These are phyloP conservation scores for Physcomitrellopsis africana DNA, from an alignment of 225 moss, liverwort and hornwort genomes.

Conservation along the genomic window DNA sequence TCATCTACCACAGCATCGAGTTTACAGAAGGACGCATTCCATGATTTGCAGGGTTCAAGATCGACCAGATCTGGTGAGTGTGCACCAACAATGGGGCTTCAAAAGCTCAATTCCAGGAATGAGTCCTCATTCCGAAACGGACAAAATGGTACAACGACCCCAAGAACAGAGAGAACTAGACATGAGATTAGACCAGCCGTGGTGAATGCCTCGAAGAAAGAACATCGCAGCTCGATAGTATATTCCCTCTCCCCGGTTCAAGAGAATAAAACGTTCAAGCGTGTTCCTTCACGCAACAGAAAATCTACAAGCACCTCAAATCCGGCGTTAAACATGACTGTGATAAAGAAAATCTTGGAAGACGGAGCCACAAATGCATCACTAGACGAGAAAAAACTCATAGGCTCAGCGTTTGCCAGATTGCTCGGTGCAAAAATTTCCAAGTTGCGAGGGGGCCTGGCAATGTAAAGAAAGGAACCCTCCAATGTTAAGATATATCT, in stretches of 20 bases:
- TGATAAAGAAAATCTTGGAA: constrained; percentile 22
- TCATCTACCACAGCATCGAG: background rate
- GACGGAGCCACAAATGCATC: constrained; percentile 19
- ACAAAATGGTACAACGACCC: background rate
- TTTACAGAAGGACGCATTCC: background rate
- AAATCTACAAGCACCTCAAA: background rate
- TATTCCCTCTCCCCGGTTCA: constrained; percentile 28
- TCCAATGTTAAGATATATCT: constrained; percentile 11
- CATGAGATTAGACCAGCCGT: background rate
- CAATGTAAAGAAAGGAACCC: background rate
- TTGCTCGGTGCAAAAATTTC: constrained; percentile 23
- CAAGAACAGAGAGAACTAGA: constrained; percentile 1
- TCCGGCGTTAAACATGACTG: constrained; percentile 15
- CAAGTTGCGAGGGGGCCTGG: constrained; percentile 18
- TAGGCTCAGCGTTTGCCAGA: constrained; percentile 24
- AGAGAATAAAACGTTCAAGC: constrained; percentile 21
- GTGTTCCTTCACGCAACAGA: background rate
- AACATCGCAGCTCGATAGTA: constrained; percentile 24
- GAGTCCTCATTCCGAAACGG: constrained; percentile 16
- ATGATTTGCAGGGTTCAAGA: constrained; percentile 5
- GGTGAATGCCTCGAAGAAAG: constrained; percentile 24
- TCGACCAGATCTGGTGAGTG: constrained; percentile 9
- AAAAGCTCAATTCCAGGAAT: constrained; percentile 23
- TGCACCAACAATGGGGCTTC: constrained; percentile 4
- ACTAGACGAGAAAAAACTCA: constrained; percentile 13